phyloP scores from a whole-genome alignment of 805 yeast species.

The Cyberlindnera xylosilytica region DNA sequence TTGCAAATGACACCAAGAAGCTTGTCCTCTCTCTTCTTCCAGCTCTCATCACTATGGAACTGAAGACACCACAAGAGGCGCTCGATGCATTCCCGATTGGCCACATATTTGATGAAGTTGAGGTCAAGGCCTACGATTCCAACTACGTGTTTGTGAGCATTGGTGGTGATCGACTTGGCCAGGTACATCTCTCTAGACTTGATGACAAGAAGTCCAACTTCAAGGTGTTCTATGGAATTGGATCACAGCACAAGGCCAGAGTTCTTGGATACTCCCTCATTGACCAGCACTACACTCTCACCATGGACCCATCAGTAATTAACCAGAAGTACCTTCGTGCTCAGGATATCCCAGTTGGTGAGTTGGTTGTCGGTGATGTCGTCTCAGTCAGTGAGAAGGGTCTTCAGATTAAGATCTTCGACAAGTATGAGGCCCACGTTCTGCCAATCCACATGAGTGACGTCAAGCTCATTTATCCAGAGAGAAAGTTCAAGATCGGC shows the following conservation, averaged over 20 bases:
- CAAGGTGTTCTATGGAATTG: slow-evolving; percentile 49
- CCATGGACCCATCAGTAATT: slow-evolving; percentile 64
- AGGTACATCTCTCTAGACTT: slow-evolving; percentile 73
- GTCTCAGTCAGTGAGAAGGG: slow-evolving; percentile 59
- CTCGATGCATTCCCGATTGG: slow-evolving; percentile 78
- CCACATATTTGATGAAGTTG: slow-evolving; percentile 52
- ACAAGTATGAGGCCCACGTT: slow-evolving; percentile 70
- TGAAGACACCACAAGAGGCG: slow-evolving; percentile 21
- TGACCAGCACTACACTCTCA: slow-evolving; percentile 65
- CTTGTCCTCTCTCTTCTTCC: slow-evolving; percentile 63
- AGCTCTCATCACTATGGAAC: slow-evolving; percentile 37
- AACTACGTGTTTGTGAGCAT: slow-evolving; percentile 55
- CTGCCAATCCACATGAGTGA: slow-evolving; percentile 80
- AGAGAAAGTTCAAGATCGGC: slow-evolving; percentile 86
- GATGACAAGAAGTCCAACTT: slow-evolving; percentile 42
- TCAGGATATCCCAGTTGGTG: slow-evolving; percentile 77
- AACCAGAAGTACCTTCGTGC: slow-evolving; percentile 63
- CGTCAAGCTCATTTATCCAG: slow-evolving; percentile 80
- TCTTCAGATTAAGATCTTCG: slow-evolving; percentile 60
- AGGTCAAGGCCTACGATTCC: slow-evolving; percentile 57
- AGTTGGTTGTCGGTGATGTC: slow-evolving; percentile 52
- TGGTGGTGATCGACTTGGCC: slow-evolving; percentile 59
- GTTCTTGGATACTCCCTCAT: slow-evolving; percentile 64
- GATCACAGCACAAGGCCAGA: slow-evolving; percentile 73
- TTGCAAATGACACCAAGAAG: slow-evolving; percentile 49